A percentile compares a stretch with the other conserved stretches of the same genome.
These are phyloP conservation scores for Sarocladium brachiariae DNA, from an alignment of 2,329 filamentous ascomycete species.

Conservation along the genomic window DNA sequence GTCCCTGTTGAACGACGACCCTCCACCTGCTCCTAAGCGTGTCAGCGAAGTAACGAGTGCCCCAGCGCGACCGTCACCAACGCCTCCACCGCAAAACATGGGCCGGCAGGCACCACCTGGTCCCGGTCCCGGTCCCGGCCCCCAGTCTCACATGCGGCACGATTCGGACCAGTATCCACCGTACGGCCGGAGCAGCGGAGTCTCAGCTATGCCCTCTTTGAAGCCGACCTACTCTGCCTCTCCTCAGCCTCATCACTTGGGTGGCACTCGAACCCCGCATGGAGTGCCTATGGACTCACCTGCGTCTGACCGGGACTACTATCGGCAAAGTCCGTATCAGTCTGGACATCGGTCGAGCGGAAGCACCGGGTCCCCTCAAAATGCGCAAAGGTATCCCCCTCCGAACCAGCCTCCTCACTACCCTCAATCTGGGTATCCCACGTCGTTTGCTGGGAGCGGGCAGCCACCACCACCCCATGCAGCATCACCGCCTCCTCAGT, in stretches of 20 bases:
- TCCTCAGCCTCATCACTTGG: constrained; percentile 41
- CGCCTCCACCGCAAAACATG: constrained; percentile 42
- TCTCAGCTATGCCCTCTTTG: constrained; percentile 45
- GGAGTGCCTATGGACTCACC: constrained; percentile 28
- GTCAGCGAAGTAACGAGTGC: constrained; percentile 38
- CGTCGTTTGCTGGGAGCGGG: constrained; percentile 28
- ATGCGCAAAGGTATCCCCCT: constrained; percentile 38
- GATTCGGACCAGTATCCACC: constrained; percentile 43
- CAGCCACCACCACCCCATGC: constrained; percentile 29
- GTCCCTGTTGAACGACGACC: constrained; percentile 56
- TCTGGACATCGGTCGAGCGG: constrained; percentile 26
- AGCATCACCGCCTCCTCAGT: constrained; percentile 50
- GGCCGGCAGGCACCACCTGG: constrained; percentile 34
- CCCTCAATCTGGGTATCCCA: constrained; percentile 36
- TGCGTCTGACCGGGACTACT: constrained; percentile 42
- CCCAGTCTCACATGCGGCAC: constrained; percentile 35
- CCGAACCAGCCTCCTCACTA: constrained; percentile 32
- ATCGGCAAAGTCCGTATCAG: constrained; percentile 31
- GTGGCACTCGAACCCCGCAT: constrained; percentile 37
- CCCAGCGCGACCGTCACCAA: constrained; percentile 36
- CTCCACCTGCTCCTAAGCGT: constrained; percentile 41
- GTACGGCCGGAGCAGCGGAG: constrained; percentile 33
- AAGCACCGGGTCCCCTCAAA: constrained; percentile 39
- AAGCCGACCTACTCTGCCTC: constrained; percentile 47
- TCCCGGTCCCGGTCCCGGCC: constrained; percentile 31